Base-by-base conservation (phyloP, 2,329 filamentous ascomycete species). In the Scleromitrula shiraiana region DNA sequence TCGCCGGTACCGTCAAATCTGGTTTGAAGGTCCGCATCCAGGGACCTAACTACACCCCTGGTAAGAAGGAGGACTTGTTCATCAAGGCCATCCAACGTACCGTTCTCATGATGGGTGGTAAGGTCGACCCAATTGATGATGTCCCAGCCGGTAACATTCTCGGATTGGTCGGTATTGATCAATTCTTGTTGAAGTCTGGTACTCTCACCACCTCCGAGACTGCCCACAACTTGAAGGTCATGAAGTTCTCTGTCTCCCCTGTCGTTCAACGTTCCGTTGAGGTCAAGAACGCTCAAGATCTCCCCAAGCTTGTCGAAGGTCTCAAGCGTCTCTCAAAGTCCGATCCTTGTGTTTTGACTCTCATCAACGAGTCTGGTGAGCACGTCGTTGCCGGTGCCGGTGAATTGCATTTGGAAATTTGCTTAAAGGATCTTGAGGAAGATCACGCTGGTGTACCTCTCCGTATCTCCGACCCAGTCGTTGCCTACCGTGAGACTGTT, bases 151-250 rank as follows among this genome's bases (percentile, higher is more conserved):
- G 93, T 83, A 98, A 98, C 86, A 97, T 98, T 79, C 85, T 96
- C 66, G 93, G 93, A 81, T 82, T 98, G 66, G 93, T 98, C 68
- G 93, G 93, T 84, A 88, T 98, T 64, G 93, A 98, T 72, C 93
- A 98, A 83, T 98, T 97, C 88, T 80, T 98, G 80, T 89, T 98
- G 79, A 98, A 98, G 85, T 97, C 93, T 70, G 93, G 93, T 85
- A 98, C 93, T 67, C 86, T 98, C 65, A 95, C 90, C 74, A 97
- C 91, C 70, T 83, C 80, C 69, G 93, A 98, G 62, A 94, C 88
- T 59, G 91, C 93, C 70, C 93, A 98, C 85, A 98, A 98, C 85
- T 77, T 98, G 67, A 97, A 97, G 85, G 93, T 98, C 76, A 98
- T 98, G 93, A 97, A 96, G 81, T 98, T 98, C 86, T 98, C 93